Conservation (phyloP, 495 filamentous ascomycete species). For the Hamigera avellanea region DNA sequence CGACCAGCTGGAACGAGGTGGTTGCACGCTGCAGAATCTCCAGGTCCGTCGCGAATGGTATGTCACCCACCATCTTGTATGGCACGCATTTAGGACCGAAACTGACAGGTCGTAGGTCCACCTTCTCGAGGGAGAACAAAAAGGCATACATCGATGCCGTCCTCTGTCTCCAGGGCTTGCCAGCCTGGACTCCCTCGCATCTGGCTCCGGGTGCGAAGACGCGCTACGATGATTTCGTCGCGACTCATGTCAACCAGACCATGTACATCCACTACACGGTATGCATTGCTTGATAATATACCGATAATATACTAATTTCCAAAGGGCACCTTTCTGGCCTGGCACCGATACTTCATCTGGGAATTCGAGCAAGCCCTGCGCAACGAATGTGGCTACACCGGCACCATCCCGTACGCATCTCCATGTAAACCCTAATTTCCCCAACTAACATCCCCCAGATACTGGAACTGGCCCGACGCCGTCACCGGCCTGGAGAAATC, state of each 20-base stretch:
- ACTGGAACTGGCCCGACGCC: slow-evolving; percentile 56
- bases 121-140: slow-evolving; percentile 28
- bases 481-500: slow-evolving; percentile 38
- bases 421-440: not conserved
- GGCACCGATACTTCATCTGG: slow-evolving; percentile 59
- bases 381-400: slow-evolving; percentile 60
- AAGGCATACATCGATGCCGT: slow-evolving; percentile 52
- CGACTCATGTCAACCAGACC: slow-evolving; percentile 55
- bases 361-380: slow-evolving; percentile 55
- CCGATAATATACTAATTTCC: too few species aligned
- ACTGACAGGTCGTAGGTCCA: slow-evolving; percentile 6
- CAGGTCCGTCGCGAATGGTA: slow-evolving; percentile 41
- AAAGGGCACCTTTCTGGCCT: slow-evolving; percentile 37
- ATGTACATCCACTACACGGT: slow-evolving; percentile 47
- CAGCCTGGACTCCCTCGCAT: slow-evolving; percentile 29
- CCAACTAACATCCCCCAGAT: slow-evolving; percentile 15
- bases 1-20: slow-evolving; percentile 21
- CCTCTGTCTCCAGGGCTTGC: slow-evolving; percentile 44
- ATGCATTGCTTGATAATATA: slow-evolving; percentile 3
- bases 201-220: slow-evolving; percentile 38
- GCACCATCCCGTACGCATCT: slow-evolving; percentile 24
- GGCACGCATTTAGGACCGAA: too few species aligned
- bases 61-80: too few species aligned
- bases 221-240: slow-evolving; percentile 62
- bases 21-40: slow-evolving; percentile 36